Conservation (phyloP, 306 rosid species). For the Trifolium dubium region DNA sequence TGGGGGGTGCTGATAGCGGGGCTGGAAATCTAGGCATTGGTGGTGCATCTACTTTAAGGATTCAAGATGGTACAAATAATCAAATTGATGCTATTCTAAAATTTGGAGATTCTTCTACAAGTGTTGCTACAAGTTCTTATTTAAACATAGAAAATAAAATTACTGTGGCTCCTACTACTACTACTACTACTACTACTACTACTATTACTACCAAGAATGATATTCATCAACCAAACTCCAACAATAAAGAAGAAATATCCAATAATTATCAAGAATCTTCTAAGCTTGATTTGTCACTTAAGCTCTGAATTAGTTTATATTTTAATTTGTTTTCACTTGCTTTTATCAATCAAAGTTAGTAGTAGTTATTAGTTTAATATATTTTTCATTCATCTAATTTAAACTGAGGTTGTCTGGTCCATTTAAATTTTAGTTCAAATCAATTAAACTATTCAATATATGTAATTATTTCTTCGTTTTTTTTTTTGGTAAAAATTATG, state of each 20-base stretch:
- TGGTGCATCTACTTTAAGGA: background rate
- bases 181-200: background rate
- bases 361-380: no score
- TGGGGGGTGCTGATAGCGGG: background rate
- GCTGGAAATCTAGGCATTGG: background rate
- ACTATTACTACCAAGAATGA: background rate
- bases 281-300: background rate
- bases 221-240: conserved; percentile 1
- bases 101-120: background rate
- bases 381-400: no score
- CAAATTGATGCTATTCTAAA: background rate
- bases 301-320: no score
- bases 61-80: background rate
- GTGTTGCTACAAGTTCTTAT: background rate
- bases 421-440: no score
- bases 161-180: background rate
- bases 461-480: no score
- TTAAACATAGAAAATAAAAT: no score
- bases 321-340: no score
- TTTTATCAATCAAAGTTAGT: no score
- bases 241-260: conserved; percentile 3
- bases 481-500: no score
- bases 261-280: no score
- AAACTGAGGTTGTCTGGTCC: no score
- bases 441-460: no score